Base-by-base conservation (phyloP, 2,329 filamentous ascomycete species). In the Teratosphaeria gauchensis region DNA sequence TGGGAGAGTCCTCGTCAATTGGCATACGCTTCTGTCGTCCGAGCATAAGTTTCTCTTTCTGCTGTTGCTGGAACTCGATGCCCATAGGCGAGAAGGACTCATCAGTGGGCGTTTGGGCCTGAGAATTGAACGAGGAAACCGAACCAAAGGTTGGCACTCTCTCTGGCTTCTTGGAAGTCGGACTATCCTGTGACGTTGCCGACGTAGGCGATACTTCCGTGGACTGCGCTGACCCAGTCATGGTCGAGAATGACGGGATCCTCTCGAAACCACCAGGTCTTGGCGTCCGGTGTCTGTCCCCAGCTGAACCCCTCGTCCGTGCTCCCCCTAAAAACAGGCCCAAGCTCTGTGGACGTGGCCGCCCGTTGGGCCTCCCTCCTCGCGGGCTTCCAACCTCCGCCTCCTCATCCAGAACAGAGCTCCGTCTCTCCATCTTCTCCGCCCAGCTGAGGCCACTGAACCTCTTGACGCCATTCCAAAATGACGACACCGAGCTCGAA, bases 241-340 rank as follows among this genome's bases (percentile, higher is more conserved):
- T 48, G 31, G 53, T 55, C 19, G 53, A 32, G 31, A 57, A 57
- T 11, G 42, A 24, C 12, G 55, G 55, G 30, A 57, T 57, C 42
- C 55, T 28, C 24, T 53, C 55, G 1, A 48, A 21, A 19, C 42
- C 42, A 48, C 42, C n/a, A 48, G 42, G 42, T 48, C 42, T 48
- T 21, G 42, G 42, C 9, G 42, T 31, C 46, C 55, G n/a, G 32
- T 33, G 21, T 31, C 38, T 30, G 54, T 30, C 54, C 38, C 28
- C 21, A 11, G 28, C 54, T n/a, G n/a, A 6, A 21, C 4, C n/a
- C 9, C 19, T 21, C 42, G 8, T 16, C n/a, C 42, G n/a, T 4
- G 6, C n/a, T 19, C 5, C n/a, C 42, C n/a, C 42, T 9, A 21
- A 4, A 11, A 48, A 48, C n/a, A 19, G 4, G 42, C 42, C 19